A percentile compares a stretch with the other conserved stretches of the same genome.
These are phyloP conservation scores for Cladosporium sp. DNA, from an alignment of 2,329 filamentous ascomycete genomes.

Conservation along the genomic window DNA sequence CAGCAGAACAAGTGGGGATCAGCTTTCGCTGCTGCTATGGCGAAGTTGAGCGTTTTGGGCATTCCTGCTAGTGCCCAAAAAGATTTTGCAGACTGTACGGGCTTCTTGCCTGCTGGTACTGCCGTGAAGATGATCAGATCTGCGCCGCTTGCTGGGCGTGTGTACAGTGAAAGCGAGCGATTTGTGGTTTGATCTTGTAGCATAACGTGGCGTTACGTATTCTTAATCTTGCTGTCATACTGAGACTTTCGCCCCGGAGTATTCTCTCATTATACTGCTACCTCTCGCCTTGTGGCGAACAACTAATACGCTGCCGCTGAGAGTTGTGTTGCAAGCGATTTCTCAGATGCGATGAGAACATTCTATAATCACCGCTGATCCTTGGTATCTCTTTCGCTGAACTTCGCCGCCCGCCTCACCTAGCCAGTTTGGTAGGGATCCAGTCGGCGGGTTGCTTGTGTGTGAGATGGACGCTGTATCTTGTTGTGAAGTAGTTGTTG, in stretches of 20 bases:
- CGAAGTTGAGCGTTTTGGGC: conserved; percentile 29
- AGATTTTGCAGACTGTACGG: conserved; percentile 29
- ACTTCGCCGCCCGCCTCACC: no score
- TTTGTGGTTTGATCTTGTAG: background rate
- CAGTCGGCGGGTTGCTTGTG: background rate
- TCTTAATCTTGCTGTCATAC: background rate
- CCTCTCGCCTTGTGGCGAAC: background rate
- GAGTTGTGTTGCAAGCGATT: background rate
- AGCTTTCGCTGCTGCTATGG: conserved; percentile 27
- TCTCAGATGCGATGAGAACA: no score
- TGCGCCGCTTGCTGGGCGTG: conserved; percentile 5
- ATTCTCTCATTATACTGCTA: background rate
- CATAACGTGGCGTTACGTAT: background rate
- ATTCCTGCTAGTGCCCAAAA: conserved; percentile 24
- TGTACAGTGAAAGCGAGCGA: conserved; percentile 11
- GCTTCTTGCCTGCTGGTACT: conserved; percentile 12
- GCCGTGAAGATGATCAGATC: conserved; percentile 14
- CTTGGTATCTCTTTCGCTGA: no score
- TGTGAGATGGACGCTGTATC: background rate
- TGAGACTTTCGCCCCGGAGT: background rate
- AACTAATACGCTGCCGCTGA: background rate
- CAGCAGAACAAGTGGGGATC: conserved; percentile 23
- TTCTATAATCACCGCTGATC: no score
- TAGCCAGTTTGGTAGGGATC: no score
- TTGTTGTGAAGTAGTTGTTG: background rate